Conservation (phyloP, 1,139 yeast species). For the Magnusiomyces suaveolens region DNA sequence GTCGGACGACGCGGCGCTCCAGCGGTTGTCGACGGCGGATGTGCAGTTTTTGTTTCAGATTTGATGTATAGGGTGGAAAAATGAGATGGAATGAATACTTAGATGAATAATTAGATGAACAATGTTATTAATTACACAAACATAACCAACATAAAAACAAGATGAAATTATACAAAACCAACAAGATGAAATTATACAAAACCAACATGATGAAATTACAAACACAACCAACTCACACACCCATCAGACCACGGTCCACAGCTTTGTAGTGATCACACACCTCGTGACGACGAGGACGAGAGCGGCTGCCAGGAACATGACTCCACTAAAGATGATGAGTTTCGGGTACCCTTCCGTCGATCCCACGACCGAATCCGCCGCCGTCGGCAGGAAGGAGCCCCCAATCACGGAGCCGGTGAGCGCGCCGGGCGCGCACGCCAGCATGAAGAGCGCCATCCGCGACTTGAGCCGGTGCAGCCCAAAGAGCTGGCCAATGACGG, state of each 20-base stretch:
- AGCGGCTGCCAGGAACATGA: conserved; percentile 16
- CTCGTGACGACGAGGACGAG: neutral
- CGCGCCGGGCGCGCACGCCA: conserved; percentile 43
- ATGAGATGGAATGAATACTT: too few relatives aligned
- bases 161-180: too few relatives aligned
- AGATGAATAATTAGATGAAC: too few relatives aligned
- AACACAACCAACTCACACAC: neutral
- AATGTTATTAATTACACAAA: too few relatives aligned
- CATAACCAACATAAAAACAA: too few relatives aligned
- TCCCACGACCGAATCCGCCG: neutral
- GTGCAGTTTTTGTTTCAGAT: conserved; percentile 68
- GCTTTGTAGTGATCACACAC: neutral
- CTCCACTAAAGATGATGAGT: conserved; percentile 20
- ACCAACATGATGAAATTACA: too few relatives aligned
- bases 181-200: too few relatives aligned
- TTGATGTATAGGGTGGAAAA: neutral
- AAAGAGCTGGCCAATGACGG: conserved; percentile 39
- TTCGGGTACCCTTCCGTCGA: conserved; percentile 13
- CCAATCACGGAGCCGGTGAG: conserved; percentile 42
- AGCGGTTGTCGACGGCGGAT: conserved; percentile 80
- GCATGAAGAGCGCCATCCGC: conserved; percentile 49
- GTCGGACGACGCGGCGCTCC: conserved; percentile 83
- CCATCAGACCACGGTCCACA: neutral
- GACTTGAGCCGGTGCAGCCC: conserved; percentile 37
- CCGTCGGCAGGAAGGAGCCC: conserved; percentile 34